phyloP scores from a whole-genome alignment of 495 filamentous ascomycete species.

The Tuber brumale region DNA sequence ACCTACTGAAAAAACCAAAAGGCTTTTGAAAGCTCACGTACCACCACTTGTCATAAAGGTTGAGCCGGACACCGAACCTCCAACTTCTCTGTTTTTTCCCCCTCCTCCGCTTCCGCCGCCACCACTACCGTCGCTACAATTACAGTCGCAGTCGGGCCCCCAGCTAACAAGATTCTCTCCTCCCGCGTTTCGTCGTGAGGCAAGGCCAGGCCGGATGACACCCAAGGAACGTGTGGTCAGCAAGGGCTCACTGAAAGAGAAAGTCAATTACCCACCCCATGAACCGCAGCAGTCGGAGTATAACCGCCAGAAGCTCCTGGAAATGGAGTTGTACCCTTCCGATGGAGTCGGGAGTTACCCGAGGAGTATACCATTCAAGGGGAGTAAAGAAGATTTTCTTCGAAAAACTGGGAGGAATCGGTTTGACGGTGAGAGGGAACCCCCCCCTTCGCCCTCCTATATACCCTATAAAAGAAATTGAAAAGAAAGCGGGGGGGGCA shows the following conservation, averaged over 20 bases:
- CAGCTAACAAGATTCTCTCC: neutral
- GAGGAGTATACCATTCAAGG: constrained; percentile 84
- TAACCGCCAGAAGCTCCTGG: constrained; percentile 46
- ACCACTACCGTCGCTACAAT: neutral
- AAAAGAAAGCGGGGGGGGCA: neutral
- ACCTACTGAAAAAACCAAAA: neutral
- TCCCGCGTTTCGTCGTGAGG: constrained; percentile 13
- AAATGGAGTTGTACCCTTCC: constrained; percentile 58
- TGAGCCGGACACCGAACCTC: constrained; percentile 19
- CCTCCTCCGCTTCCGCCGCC: neutral
- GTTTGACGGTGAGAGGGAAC: constrained; percentile 65
- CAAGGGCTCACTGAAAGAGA: constrained; percentile 37
- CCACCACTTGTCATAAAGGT: constrained; percentile 15
- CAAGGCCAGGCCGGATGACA: neutral
- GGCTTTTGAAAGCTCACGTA: constrained; percentile 1
- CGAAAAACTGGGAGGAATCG: constrained; percentile 77
- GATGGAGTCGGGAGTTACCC: constrained; percentile 62
- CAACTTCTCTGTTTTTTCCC: constrained; percentile 1
- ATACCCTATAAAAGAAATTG: neutral
- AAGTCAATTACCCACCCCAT: constrained; percentile 35
- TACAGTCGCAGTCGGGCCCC: neutral
- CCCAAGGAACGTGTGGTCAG: constrained; percentile 22
- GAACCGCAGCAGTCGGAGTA: constrained; percentile 28
- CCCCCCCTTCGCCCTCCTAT: neutral
- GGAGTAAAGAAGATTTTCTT: constrained; percentile 80